Evolutionary conservation across 441 rosid species (phyloP).

Genomic region (Euphorbia celastroides): DNA sequence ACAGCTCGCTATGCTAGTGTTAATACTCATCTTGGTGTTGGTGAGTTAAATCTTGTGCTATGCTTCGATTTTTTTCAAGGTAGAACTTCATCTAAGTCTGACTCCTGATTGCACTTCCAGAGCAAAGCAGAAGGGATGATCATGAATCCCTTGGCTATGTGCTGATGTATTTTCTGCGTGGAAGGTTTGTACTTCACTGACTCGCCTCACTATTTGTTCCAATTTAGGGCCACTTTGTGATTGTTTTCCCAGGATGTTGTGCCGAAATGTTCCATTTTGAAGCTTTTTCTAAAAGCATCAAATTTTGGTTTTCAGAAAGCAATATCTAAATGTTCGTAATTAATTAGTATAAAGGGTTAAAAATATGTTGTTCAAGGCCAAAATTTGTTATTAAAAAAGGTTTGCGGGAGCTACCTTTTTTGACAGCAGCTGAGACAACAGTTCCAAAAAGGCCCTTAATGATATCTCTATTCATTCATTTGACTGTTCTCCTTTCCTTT

Average conservation of each 20-base stretch:
- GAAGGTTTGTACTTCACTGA: conserved; percentile 47
- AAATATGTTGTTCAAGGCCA: too few species aligned
- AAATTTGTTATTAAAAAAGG: too few species aligned
- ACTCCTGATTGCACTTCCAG: conserved; percentile 30
- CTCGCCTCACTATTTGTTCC: not conserved
- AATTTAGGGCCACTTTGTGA: too few species aligned
- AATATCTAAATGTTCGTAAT: too few species aligned
- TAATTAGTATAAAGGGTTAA: too few species aligned
- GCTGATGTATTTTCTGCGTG: conserved; percentile 84
- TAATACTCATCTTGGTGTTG: conserved; percentile 89
- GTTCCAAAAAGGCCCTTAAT: too few species aligned
- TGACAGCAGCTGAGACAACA: too few species aligned
- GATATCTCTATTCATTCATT: conserved; percentile 6
- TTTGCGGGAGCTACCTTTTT: too few species aligned
- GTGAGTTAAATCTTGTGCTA: conserved; percentile 35
- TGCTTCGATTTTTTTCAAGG: not conserved
- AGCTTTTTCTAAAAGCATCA: too few species aligned
- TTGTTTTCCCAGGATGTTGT: too few species aligned
- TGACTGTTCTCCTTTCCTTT: not conserved
- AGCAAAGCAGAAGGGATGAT: conserved; percentile 94
- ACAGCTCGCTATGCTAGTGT: conserved; percentile 95
- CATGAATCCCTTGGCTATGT: conserved; percentile 89
- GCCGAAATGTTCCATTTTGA: too few species aligned
- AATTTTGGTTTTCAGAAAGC: too few species aligned
- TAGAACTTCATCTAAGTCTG: conserved; percentile 9